Conservation (phyloP, 139 green algal genomes). For the Zygnema cylindricum region DNA sequence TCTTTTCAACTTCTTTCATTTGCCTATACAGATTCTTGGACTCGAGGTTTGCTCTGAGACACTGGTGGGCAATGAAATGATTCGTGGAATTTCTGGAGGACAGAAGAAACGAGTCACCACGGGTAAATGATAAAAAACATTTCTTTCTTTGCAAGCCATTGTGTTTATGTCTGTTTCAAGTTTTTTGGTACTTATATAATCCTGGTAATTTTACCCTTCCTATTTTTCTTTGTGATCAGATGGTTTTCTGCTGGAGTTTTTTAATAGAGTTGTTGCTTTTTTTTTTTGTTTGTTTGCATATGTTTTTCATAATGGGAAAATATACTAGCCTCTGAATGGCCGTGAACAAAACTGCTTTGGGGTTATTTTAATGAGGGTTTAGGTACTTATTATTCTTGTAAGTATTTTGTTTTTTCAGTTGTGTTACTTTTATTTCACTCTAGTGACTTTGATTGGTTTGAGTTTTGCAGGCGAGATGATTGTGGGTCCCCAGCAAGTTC, state of each 20-base stretch:
- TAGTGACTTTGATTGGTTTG: no score
- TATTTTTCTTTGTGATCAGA: slow-evolving; percentile 2
- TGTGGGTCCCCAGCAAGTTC: slow-evolving; percentile 62
- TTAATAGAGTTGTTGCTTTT: not conserved
- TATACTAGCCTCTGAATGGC: not conserved
- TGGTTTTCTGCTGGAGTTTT: not conserved
- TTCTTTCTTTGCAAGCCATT: no score
- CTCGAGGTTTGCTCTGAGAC: slow-evolving; percentile 68
- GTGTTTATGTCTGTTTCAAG: not conserved
- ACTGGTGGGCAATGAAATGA: slow-evolving; percentile 76
- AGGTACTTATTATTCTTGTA: not conserved
- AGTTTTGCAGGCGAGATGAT: slow-evolving; percentile 67
- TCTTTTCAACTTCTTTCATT: no score
- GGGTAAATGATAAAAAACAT: slow-evolving; percentile 39
- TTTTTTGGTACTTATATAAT: not conserved
- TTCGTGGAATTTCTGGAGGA: slow-evolving; percentile 78
- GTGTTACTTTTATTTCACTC: not conserved
- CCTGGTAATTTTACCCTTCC: not conserved
- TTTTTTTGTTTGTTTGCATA: not conserved
- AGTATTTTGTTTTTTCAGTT: not conserved
- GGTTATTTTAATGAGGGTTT: no score
- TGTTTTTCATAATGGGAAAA: not conserved
- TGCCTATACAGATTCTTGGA: slow-evolving; percentile 50
- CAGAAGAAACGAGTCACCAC: slow-evolving; percentile 79
- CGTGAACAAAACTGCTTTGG: not conserved